phyloP scores from a whole-genome alignment of 371 early-diverging fungal species.

The Circinella umbellata region DNA sequence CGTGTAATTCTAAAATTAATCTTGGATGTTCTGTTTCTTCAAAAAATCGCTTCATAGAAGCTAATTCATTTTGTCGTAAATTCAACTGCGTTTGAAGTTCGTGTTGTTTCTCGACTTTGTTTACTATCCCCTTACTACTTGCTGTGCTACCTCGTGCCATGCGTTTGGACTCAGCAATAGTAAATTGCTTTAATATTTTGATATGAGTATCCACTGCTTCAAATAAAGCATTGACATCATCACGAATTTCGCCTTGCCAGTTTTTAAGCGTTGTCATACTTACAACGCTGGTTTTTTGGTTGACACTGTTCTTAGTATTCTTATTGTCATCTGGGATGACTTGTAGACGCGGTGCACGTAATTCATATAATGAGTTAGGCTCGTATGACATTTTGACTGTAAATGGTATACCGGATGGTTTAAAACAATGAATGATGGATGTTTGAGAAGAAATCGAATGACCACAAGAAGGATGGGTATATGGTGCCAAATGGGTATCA shows the following conservation, averaged over 20 bases:
- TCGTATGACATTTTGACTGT: constrained; percentile 59
- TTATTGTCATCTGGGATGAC: constrained; percentile 21
- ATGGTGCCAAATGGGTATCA: constrained; percentile 44
- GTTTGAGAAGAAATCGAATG: constrained; percentile 34
- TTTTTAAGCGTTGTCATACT: constrained; percentile 12
- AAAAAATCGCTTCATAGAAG: constrained; percentile 17
- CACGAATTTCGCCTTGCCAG: constrained; percentile 18
- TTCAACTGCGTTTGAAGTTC: constrained; percentile 11
- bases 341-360: constrained; percentile 65
- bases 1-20: constrained; percentile 20
- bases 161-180: constrained; percentile 21
- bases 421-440: constrained; percentile 49
- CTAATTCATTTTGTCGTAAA: constrained; percentile 19
- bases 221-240: constrained; percentile 38
- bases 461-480: constrained; percentile 28
- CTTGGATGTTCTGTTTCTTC: constrained; percentile 27
- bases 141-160: constrained; percentile 2
- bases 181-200: constrained; percentile 23
- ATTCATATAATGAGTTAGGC: constrained; percentile 57
- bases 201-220: constrained; percentile 27
- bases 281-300: constrained; percentile 13
- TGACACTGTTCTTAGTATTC: constrained; percentile 4
- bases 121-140: no score
- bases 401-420: constrained; percentile 25
- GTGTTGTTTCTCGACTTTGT: background rate